Evolutionary conservation across 306 rosid genomes (phyloP), one percentile per base, ranked within the genome.

Genomic region (Castanopsis chinensis): DNA sequence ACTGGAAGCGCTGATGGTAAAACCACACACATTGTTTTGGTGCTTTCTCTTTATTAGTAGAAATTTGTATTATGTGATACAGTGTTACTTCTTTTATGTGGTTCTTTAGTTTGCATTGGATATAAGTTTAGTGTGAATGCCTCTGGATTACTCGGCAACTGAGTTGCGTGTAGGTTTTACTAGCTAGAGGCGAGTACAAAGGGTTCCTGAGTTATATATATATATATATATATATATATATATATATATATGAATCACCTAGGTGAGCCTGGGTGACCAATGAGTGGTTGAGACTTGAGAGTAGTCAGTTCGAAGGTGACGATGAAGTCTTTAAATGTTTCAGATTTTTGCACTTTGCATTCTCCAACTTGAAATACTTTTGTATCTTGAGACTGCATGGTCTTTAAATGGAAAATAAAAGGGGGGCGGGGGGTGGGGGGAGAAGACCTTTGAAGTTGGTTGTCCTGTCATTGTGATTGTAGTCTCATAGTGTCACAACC

Each of bases 1-100:
- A 95, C 99, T 37, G 99, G 99, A 84, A 95, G 99, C 82, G 76
- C 82, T 69, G 99, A 95, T 81, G 99, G 99, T 93, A 89, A 57
- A 20, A 49, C 20, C 76, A 51, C 32, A 6, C 41, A 13, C 7
- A 53, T 71, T 28, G 13, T 15, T 15, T 74, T 53, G 12, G 12
- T 65, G 45, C 45, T 41, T 8, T 41, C 45, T 41, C 45, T 41
- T 41, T 7, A 41, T 41, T 41, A 8, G 12, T 41, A 41, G 45
- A 41, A 2, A 59, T 59, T 21, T 25, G 7, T 28, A 27, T 21
- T 13, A 23, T 15, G 8, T 28, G 6, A 25, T 13, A 35, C 5
- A 25, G 32, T 30, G 7, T 64, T 17, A 64, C 21, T 30, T 30
- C 4, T 64, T 64, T 30, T 19, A 64, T 28, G 19, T 17, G 4